These are phyloP conservation scores for Draba incana DNA, from an alignment of 345 rosid genomes.

Conservation along the genomic window DNA sequence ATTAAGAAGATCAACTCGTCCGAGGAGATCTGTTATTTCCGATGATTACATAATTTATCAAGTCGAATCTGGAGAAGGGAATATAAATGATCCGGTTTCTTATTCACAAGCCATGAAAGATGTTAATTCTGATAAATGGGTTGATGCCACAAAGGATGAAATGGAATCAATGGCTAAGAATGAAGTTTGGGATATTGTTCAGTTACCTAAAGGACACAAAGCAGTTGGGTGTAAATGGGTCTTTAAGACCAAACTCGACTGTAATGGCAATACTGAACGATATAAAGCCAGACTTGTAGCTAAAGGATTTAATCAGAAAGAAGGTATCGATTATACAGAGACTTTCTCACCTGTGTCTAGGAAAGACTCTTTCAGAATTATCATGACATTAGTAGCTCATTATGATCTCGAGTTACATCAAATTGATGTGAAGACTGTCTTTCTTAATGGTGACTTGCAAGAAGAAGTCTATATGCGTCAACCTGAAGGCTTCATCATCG, in stretches of 20 bases:
- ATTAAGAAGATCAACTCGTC: conserved; percentile 9
- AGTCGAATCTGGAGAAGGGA: neutral
- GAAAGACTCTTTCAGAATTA: conserved; percentile 7
- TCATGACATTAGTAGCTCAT: conserved; percentile 8
- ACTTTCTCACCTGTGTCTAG: conserved; percentile 1
- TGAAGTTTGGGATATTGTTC: neutral
- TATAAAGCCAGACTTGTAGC: conserved; percentile 18
- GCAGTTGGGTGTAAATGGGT: conserved; percentile 6
- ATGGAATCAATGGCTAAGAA: neutral
- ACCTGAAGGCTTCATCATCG: conserved; percentile 15
- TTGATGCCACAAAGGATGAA: neutral
- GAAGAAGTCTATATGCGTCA: conserved; percentile 1
- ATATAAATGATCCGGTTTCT: neutral
- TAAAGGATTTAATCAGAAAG: conserved; percentile 9
- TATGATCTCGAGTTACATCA: conserved; percentile 10
- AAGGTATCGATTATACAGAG: neutral
- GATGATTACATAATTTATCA: neutral
- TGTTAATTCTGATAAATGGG: conserved; percentile 19
- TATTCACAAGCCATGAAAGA: conserved; percentile 19
- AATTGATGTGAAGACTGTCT: conserved; percentile 16
- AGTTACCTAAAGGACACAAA: conserved; percentile 9
- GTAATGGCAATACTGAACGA: neutral
- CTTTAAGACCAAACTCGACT: conserved; percentile 8
- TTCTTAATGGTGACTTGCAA: conserved; percentile 11
- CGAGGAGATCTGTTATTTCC: neutral